A percentile compares a stretch with the other conserved stretches of the same genome.
Conservation (phyloP, 805 yeast species). For the Candida chauliodis region DNA sequence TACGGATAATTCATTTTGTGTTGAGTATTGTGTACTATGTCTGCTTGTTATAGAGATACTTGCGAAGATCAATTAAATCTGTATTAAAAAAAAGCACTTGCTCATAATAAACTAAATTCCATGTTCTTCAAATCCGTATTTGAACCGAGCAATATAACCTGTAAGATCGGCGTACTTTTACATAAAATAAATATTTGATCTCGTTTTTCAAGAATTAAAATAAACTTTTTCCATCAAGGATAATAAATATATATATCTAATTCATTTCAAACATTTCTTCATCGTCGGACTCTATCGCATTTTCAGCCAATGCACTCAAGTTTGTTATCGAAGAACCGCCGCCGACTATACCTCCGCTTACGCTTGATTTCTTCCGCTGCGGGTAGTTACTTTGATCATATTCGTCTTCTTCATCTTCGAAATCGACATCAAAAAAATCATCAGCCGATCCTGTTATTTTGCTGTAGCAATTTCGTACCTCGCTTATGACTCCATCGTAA, state of each 20-base stretch:
- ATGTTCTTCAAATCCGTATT: too few relatives aligned
- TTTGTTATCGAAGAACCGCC: conserved; percentile 10
- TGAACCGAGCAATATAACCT: too few relatives aligned
- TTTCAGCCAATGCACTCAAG: conserved; percentile 15
- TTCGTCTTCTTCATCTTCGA: conserved; percentile 86
- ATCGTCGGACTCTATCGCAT: conserved; percentile 38
- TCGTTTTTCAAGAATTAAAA: too few relatives aligned
- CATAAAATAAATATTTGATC: too few relatives aligned
- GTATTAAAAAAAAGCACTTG: too few relatives aligned
- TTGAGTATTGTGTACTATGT: too few relatives aligned
- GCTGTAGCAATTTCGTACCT: conserved; percentile 70
- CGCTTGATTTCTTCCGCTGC: conserved; percentile 8
- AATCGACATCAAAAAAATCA: conserved; percentile 94
- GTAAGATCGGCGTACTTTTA: too few relatives aligned
- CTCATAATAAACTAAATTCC: too few relatives aligned
- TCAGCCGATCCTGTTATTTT: conserved; percentile 88
- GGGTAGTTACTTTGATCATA: conserved; percentile 11
- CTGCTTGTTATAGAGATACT: too few relatives aligned
- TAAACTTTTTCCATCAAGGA: too few relatives aligned
- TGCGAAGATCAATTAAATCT: too few relatives aligned
- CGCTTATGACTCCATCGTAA: conserved; percentile 86
- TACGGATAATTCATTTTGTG: too few relatives aligned
- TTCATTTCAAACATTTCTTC: conserved; percentile 21
- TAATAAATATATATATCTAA: not conserved
- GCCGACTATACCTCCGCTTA: conserved; percentile 15